Conservation (phyloP, 2,329 filamentous ascomycete species). For the Pseudogymnoascus sp. region DNA sequence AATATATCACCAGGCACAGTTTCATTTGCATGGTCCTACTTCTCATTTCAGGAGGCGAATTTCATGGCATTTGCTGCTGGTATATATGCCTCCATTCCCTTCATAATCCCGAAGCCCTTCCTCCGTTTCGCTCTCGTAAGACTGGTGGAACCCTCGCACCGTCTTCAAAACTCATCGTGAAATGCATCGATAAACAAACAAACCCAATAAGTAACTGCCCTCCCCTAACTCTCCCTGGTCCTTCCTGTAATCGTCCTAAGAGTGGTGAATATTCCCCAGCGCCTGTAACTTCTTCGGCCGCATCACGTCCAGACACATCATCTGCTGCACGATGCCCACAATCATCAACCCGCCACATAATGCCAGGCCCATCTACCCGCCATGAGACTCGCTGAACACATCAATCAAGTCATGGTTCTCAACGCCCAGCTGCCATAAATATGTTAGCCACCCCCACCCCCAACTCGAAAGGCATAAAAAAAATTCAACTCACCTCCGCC, state of each 20-base stretch:
- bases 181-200: background rate
- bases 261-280: background rate
- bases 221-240: background rate
- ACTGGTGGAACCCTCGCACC: background rate
- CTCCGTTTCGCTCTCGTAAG: background rate
- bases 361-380: background rate
- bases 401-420: slow-evolving; percentile 1
- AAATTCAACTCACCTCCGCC: background rate
- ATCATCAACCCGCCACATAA: background rate
- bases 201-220: background rate
- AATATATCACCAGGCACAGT: background rate
- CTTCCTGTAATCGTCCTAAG: background rate
- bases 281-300: background rate
- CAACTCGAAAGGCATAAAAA: too few relatives aligned
- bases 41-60: background rate
- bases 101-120: background rate
- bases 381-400: background rate
- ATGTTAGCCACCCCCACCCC: background rate
- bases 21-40: background rate
- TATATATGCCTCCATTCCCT: background rate
- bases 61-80: background rate
- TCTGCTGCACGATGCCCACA: background rate
- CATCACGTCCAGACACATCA: background rate
- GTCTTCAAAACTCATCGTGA: background rate
- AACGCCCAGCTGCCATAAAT: background rate